Evolutionary conservation across 495 filamentous ascomycete species (phyloP), one percentile per base, ranked within the genome.

Genomic region (Xanthoparmelia taractica): DNA sequence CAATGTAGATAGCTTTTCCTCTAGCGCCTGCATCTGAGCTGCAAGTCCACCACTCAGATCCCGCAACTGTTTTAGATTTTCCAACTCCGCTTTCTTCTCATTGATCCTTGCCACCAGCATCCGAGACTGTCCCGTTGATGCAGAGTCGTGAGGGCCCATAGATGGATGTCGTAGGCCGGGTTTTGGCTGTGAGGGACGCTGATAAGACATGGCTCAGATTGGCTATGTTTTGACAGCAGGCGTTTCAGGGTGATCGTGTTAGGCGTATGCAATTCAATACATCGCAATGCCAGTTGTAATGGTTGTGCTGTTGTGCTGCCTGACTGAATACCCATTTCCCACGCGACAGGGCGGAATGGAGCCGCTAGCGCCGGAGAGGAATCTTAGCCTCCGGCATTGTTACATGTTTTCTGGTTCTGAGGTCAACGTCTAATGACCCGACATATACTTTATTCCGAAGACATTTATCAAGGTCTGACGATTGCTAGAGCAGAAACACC

Each of bases 71-170:
- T 85, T 87, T 43, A 97, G 79, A 69, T 88, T 95, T 66, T 96
- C 91, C 18, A 98, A 82, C 73, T 98, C 94, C 48, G 87, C 87
- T 73, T 90, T 92, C 77, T 98, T 98, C 71, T 96, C 91, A 58
- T 89, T 87, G 73, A 98, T 92, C 58, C 95, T 87, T 34, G 91
- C 84, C 36, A 89, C 72, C n/a, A 98, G 79, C 33, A 87, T 84
- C 5, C 91, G 87, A 25, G 93, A 92, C 73, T 92, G 91, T 25
- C 62, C 68, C 37, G 59, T 61, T 59, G 57, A 69, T 58, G 58
- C 25, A 31, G 48, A 52, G 58, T 59, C 59, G 71, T 25, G 66
- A 76, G 36, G 76, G 73, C 81, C 74, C 33, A 78, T 73, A 33
- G 86, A 86, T 31, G 80, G 76, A 65, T 84, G 84, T 45, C 86